A percentile compares a stretch with the other conserved stretches of the same genome.
Evolutionary conservation across 176 grass and related monocot species (phyloP).

Genomic region (Puya raimondii): DNA sequence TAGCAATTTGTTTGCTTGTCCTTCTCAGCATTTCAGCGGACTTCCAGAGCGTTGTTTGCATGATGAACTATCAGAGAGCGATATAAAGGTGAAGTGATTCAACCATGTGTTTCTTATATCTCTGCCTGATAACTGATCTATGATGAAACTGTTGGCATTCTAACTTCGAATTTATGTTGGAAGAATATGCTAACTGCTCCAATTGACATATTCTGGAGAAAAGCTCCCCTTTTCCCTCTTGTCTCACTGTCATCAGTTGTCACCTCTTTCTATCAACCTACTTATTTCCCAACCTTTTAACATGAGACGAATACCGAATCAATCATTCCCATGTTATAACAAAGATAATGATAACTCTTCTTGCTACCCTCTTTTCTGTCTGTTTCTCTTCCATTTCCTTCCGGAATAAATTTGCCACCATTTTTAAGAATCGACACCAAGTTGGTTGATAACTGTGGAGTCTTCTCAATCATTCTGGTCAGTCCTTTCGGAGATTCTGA

Average conservation of each 20-base stretch:
- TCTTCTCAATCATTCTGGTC: neutral
- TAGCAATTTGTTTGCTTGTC: constrained; percentile 20
- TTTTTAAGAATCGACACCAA: neutral
- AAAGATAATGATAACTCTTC: neutral
- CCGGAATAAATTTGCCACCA: neutral
- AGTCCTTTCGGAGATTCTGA: neutral
- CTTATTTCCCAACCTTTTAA: too few relatives aligned
- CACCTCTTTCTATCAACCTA: too few relatives aligned
- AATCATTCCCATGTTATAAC: too few relatives aligned
- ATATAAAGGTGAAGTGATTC: constrained; percentile 62
- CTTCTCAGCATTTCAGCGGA: constrained; percentile 65
- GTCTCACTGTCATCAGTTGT: too few relatives aligned
- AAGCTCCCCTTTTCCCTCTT: too few relatives aligned
- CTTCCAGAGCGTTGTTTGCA: constrained; percentile 63
- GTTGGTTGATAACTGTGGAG: neutral
- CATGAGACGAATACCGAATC: too few relatives aligned
- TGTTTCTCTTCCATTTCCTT: neutral
- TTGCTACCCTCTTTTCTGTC: neutral
- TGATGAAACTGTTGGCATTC: neutral
- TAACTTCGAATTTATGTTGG: neutral
- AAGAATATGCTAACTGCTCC: too few relatives aligned
- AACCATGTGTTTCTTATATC: neutral
- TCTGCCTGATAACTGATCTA: too few relatives aligned
- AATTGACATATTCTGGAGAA: too few relatives aligned
- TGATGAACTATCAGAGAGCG: constrained; percentile 60